These are phyloP conservation scores for Myriosclerotinia curreyana DNA, from an alignment of 2,329 filamentous ascomycete genomes.

Conservation along the genomic window DNA sequence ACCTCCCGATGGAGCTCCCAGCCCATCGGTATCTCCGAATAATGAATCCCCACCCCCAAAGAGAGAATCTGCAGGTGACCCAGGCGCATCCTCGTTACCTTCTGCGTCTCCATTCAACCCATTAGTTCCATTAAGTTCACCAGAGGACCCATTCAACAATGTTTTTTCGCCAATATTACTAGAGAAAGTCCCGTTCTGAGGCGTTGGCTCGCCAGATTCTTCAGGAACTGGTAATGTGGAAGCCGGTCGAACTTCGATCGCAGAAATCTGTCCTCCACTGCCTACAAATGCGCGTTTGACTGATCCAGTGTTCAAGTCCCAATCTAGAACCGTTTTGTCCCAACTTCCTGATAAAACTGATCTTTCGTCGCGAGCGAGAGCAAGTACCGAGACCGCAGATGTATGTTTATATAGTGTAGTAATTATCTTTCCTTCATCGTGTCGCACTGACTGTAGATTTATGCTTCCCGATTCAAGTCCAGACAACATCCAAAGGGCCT, in stretches of 20 bases:
- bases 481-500: conserved; percentile 87
- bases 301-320: conserved; percentile 87
- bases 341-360: conserved; percentile 89
- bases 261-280: conserved; percentile 78
- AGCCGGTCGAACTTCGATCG: conserved; percentile 79
- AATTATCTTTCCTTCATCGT: conserved; percentile 92
- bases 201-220: conserved; percentile 59
- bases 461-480: conserved; percentile 89
- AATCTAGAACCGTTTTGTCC: conserved; percentile 93
- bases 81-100: conserved; percentile 55
- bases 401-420: conserved; percentile 77
- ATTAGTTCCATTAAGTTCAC: conserved; percentile 43
- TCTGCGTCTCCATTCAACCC: conserved; percentile 39
- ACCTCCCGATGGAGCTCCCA: conserved; percentile 51
- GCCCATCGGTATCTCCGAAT: conserved; percentile 73
- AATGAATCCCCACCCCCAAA: conserved; percentile 85
- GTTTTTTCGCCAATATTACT: conserved; percentile 67
- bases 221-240: conserved; percentile 73
- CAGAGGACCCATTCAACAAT: conserved; percentile 51
- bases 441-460: conserved; percentile 87
- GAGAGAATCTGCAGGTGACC: conserved; percentile 65
- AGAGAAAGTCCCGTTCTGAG: conserved; percentile 65
- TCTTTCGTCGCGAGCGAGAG: conserved; percentile 77
- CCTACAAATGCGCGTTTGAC: conserved; percentile 73
- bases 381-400: conserved; percentile 86